Percentiles rank a stretch among this genome's conserved stretches.
Evolutionary conservation across 176 grass and related monocot species (phyloP).

Genomic region (Zea luxurians): DNA sequence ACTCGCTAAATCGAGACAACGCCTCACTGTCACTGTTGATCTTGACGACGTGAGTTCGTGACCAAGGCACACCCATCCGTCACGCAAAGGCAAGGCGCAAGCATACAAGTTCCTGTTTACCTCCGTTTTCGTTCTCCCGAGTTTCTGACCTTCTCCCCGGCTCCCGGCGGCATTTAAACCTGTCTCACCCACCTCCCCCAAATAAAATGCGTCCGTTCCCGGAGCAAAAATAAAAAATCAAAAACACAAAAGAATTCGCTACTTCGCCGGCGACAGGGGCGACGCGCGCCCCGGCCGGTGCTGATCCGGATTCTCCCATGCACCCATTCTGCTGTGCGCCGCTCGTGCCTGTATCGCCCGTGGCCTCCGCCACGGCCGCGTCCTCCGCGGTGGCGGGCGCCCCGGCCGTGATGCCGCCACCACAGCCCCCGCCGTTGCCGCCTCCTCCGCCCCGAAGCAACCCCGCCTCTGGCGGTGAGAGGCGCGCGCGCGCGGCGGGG

Average conservation of each 20-base stretch:
- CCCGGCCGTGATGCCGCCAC: constrained; percentile 16
- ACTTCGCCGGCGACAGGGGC: constrained; percentile 44
- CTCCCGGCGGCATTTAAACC: constrained; percentile 48
- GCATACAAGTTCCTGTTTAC: not conserved
- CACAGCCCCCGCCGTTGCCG: constrained; percentile 45
- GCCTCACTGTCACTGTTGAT: no score
- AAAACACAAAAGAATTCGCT: constrained; percentile 26
- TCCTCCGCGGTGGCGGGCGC: constrained; percentile 31
- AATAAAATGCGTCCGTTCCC: constrained; percentile 39
- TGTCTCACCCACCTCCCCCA: not conserved
- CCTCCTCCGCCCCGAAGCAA: constrained; percentile 33
- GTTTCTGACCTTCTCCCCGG: not conserved
- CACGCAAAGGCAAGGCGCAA: no score
- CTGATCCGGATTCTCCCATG: constrained; percentile 50
- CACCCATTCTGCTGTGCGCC: constrained; percentile 93
- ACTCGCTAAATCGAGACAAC: no score
- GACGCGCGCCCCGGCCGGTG: constrained; percentile 19
- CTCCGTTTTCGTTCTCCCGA: not conserved
- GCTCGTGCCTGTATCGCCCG: constrained; percentile 75
- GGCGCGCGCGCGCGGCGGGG: constrained; percentile 8
- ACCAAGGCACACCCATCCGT: no score
- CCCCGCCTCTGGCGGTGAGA: constrained; percentile 22
- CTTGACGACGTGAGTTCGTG: no score
- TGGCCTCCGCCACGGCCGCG: constrained; percentile 30
- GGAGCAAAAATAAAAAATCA: not conserved